Evolutionary conservation across 2,329 filamentous ascomycete genomes (phyloP).

Genomic region (Colletotrichum sp.): DNA sequence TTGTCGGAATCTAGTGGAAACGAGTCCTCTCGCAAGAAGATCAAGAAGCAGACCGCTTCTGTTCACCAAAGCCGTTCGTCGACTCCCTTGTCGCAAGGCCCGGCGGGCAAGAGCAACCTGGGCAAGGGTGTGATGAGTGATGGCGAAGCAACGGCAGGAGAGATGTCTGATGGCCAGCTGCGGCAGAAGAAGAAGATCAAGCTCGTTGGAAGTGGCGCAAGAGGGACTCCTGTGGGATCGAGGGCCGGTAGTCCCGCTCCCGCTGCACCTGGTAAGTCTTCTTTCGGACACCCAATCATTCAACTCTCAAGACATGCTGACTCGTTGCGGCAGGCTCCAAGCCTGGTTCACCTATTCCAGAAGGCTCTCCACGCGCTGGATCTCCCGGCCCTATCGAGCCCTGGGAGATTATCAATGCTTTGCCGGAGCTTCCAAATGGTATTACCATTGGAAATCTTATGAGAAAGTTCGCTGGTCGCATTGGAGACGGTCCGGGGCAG

Average conservation of each 20-base stretch:
- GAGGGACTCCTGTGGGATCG: constrained; percentile 62
- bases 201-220: constrained; percentile 49
- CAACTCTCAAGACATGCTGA: neutral
- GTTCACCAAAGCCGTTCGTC: constrained; percentile 57
- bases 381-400: constrained; percentile 49
- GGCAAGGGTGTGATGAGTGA: constrained; percentile 71
- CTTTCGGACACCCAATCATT: neutral
- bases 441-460: constrained; percentile 61
- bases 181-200: constrained; percentile 59
- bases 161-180: constrained; percentile 63
- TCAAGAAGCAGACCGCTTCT: constrained; percentile 67
- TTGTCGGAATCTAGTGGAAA: constrained; percentile 91
- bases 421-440: constrained; percentile 55
- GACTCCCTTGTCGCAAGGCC: constrained; percentile 55
- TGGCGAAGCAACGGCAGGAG: constrained; percentile 73
- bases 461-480: constrained; percentile 56
- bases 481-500: constrained; percentile 56
- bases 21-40: constrained; percentile 84
- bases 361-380: constrained; percentile 31
- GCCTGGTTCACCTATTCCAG: constrained; percentile 24
- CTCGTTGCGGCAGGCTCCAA: constrained; percentile 12
- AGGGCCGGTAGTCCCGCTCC: constrained; percentile 66
- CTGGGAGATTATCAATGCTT: constrained; percentile 59
- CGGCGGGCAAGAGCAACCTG: constrained; percentile 43
- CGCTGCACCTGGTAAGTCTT: constrained; percentile 40